A percentile compares a stretch with the other conserved stretches of the same genome.
Conservation (phyloP, 179 eudicot species). For the Silene coronaria region DNA sequence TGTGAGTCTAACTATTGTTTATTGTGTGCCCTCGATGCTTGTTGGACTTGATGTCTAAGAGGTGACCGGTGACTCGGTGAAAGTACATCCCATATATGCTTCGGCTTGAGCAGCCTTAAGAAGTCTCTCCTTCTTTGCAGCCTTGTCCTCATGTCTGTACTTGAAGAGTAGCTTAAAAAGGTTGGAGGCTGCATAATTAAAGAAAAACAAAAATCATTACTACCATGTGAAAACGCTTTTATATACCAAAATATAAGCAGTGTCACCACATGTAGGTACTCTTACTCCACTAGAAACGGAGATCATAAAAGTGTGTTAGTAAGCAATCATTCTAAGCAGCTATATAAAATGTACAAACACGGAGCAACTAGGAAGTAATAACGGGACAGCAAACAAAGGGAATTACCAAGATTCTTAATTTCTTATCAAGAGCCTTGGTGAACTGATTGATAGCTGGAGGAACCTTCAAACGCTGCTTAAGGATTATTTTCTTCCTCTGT, state of each 20-base stretch:
- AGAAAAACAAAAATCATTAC: not conserved
- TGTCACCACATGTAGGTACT: not conserved
- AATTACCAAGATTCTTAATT: constrained; percentile 65
- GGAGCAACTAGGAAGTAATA: no score
- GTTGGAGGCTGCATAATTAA: constrained; percentile 27
- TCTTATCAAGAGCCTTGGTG: constrained; percentile 75
- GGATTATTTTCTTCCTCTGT: constrained; percentile 71
- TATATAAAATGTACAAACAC: not conserved
- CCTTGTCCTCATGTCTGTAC: constrained; percentile 86
- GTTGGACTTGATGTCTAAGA: no score
- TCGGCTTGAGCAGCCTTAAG: constrained; percentile 85
- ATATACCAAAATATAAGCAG: not conserved
- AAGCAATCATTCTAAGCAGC: not conserved
- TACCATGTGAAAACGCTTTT: not conserved
- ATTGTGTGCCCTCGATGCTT: no score
- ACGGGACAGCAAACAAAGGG: not conserved
- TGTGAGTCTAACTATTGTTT: no score
- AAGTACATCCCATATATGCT: constrained; percentile 20
- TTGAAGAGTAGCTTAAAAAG: constrained; percentile 88
- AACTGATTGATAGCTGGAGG: constrained; percentile 80
- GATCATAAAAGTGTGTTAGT: not conserved
- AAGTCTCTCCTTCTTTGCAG: constrained; percentile 83
- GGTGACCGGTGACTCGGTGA: no score
- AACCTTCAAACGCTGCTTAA: constrained; percentile 81
- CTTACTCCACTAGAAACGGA: not conserved